Percentiles rank a stretch among this genome's conserved stretches.
These are phyloP conservation scores for Lichtheimia ornata DNA, from an alignment of 371 early-diverging fungal species.

Conservation along the genomic window DNA sequence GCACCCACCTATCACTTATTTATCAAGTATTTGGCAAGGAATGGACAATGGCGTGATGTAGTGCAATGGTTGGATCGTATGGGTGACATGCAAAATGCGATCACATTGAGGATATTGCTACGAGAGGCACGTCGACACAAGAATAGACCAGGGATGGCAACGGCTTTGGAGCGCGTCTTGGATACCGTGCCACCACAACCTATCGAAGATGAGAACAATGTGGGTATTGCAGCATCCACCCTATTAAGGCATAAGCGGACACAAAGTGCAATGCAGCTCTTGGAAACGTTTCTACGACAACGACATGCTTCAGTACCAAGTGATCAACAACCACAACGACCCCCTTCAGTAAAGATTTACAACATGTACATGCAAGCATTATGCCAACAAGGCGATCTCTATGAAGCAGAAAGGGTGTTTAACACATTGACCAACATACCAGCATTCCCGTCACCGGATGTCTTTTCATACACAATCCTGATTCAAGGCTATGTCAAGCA, in stretches of 20 bases:
- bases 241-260: slow-evolving; percentile 28
- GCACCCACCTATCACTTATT: slow-evolving; percentile 42
- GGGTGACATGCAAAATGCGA: slow-evolving; percentile 10
- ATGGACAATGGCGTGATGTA: slow-evolving; percentile 26
- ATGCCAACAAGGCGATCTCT: slow-evolving; percentile 24
- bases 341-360: slow-evolving; percentile 25
- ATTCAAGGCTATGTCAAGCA: slow-evolving; percentile 37
- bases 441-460: slow-evolving; percentile 40
- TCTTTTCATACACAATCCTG: slow-evolving; percentile 40
- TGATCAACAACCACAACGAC: slow-evolving; percentile 1
- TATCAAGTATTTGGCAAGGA: slow-evolving; percentile 23
- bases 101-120: slow-evolving; percentile 35
- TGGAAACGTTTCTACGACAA: slow-evolving; percentile 19
- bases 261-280: slow-evolving; percentile 21
- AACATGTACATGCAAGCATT: slow-evolving; percentile 34
- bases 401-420: slow-evolving; percentile 28
- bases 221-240: slow-evolving; percentile 7
- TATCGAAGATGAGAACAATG: not conserved
- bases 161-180: slow-evolving; percentile 27
- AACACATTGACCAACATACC: slow-evolving; percentile 21
- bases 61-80: slow-evolving; percentile 29
- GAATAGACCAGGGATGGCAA: slow-evolving; percentile 5
- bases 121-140: slow-evolving; percentile 14
- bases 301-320: not conserved
- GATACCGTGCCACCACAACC: not conserved